These are phyloP conservation scores for Cylindricascospora bacillispora DNA, from an alignment of 1,139 yeast genomes.

Conservation along the genomic window DNA sequence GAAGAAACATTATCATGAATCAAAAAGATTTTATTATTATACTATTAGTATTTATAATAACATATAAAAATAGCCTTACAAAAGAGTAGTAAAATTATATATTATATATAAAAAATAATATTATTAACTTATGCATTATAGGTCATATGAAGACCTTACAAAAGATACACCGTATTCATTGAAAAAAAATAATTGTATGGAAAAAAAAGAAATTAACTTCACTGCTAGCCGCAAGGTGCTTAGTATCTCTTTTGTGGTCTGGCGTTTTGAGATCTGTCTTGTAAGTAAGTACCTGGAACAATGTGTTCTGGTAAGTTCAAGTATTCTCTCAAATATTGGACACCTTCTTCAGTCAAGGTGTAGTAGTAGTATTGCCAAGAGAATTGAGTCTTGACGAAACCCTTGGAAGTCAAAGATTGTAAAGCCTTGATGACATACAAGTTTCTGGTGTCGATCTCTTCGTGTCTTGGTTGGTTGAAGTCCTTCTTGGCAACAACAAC, in stretches of 20 bases:
- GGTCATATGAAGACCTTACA: no score
- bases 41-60: no score
- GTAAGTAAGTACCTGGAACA: slow-evolving; percentile 97
- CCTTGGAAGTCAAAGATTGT: slow-evolving; percentile 98
- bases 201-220: no score
- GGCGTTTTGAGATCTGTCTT: slow-evolving; percentile 79
- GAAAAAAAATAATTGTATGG: no score
- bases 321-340: slow-evolving; percentile 95
- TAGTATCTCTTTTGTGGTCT: slow-evolving; percentile 42
- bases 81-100: no score
- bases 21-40: no score
- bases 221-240: no score
- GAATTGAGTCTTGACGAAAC: slow-evolving; percentile 99
- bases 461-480: slow-evolving; percentile 95
- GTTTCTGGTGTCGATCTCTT: slow-evolving; percentile 96
- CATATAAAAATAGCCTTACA: no score
- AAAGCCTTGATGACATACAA: slow-evolving; percentile 97
- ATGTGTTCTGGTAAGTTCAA: slow-evolving; percentile 97
- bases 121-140: no score
- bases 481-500: slow-evolving; percentile 99
- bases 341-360: slow-evolving; percentile 99
- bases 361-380: slow-evolving; percentile 99
- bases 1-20: no score
- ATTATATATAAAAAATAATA: no score
- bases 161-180: no score